Evolutionary conservation across 1,284 basidiomycete genomes (phyloP), one percentile per base, ranked within the genome.

Genomic region (Singerocomus rubriflavus): DNA sequence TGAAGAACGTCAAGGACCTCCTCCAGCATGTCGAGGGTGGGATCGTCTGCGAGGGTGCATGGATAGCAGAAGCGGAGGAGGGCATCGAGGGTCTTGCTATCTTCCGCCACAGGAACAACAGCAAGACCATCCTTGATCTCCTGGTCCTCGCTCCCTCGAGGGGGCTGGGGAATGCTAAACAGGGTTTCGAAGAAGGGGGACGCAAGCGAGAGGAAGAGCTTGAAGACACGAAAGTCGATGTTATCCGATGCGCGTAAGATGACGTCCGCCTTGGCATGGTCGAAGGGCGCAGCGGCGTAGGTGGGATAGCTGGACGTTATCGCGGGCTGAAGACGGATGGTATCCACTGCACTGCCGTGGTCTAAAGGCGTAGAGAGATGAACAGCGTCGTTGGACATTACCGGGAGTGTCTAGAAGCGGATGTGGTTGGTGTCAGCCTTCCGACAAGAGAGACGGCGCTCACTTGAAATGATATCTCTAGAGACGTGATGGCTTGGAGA

Each of bases 171-270:
- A 16, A 77, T 63, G 12, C 68, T 63, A 43, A 77, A 73, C 54
- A 77, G 69, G 27, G 70, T 60, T 31, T 68, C 63, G 49, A 80
- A 76, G 49, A 77, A 69, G 0, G 75, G 71, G 75, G 53, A 43
- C 35, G 44, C 42, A 27, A 52, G 45, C 9, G 53, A 55, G 39
- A 55, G 54, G 35, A 56, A 66, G 29, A 71, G 57, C 48, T 71
- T 74, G 67, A 76, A 75, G 12, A 73, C 67, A n/a, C 57, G 51
- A 7, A 57, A 60, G 27, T 60, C 38, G 17, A 54, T n/a, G 36
- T 69, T 66, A 59, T 79, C 77, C 5, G 75, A 74, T 5, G 77
- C 77, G 33, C 73, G 71, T 17, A 80, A 16, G 26, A 57, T 54
- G 35, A 57, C 32, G 9, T 57, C 55, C 4, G 55, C 56, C 31